Conservation (phyloP, 2,329 filamentous ascomycete species). For the Clonostachys solani region DNA sequence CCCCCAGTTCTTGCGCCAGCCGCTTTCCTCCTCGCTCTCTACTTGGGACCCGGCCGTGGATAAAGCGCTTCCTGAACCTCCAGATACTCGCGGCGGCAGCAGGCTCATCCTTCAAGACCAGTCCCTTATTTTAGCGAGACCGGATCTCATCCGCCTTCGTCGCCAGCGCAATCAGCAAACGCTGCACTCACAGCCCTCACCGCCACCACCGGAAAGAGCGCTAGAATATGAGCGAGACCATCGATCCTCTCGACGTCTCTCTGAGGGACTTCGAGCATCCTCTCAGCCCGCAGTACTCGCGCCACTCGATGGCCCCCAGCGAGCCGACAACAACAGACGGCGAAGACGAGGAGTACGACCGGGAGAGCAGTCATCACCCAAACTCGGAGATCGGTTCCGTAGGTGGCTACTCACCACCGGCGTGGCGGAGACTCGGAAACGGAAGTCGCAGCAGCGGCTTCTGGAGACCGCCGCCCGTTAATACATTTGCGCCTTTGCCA, state of each 20-base stretch:
- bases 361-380: slow-evolving; percentile 26
- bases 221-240: slow-evolving; percentile 22
- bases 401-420: slow-evolving; percentile 57
- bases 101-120: slow-evolving; percentile 24
- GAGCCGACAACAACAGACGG: slow-evolving; percentile 13
- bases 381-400: slow-evolving; percentile 41
- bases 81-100: slow-evolving; percentile 8
- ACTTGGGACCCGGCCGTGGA: slow-evolving; percentile 4
- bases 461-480: slow-evolving; percentile 41
- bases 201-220: slow-evolving; percentile 10
- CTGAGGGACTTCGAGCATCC: slow-evolving; percentile 51
- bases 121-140: slow-evolving; percentile 20
- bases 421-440: slow-evolving; percentile 58
- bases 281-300: slow-evolving; percentile 25
- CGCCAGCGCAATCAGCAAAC: not conserved
- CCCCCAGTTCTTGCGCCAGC: slow-evolving; percentile 6
- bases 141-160: slow-evolving; percentile 12
- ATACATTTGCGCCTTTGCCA: slow-evolving; percentile 35
- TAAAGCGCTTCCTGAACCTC: slow-evolving; percentile 17
- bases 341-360: slow-evolving; percentile 5
- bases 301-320: slow-evolving; percentile 25
- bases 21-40: slow-evolving; percentile 8
- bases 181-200: slow-evolving; percentile 3
- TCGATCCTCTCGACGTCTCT: slow-evolving; percentile 39
- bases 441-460: slow-evolving; percentile 54